These are phyloP conservation scores for Leishmania tropica DNA, from an alignment of 208 protist species.

Conservation along the genomic window DNA sequence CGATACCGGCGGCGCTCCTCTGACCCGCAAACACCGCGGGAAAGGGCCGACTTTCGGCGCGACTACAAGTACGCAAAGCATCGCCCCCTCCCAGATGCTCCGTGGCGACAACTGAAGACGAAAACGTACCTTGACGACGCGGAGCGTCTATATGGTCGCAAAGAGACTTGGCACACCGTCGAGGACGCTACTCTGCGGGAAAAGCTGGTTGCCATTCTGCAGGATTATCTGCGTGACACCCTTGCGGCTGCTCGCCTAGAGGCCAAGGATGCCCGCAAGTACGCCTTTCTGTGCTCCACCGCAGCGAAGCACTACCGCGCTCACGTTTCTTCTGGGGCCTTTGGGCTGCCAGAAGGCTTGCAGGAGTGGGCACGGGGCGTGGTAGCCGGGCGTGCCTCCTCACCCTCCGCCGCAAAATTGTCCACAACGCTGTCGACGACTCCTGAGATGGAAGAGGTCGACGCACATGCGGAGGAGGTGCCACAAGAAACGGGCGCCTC, in stretches of 20 bases:
- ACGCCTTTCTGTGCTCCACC: conserved; percentile 54
- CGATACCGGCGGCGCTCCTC: conserved; percentile 72
- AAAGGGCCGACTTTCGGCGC: conserved; percentile 75
- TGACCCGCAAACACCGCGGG: conserved; percentile 71
- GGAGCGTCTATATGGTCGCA: conserved; percentile 87
- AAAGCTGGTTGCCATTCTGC: conserved; percentile 75
- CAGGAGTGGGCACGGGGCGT: conserved; percentile 48
- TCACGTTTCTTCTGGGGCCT: conserved; percentile 57
- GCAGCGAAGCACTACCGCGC: conserved; percentile 69
- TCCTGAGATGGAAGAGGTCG: background rate
- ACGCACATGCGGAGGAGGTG: background rate
- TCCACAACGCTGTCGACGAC: background rate
- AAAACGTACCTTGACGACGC: conserved; percentile 90
- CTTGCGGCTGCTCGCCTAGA: conserved; percentile 66
- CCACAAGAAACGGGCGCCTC: background rate
- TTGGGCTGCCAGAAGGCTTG: conserved; percentile 40
- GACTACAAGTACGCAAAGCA: conserved; percentile 76
- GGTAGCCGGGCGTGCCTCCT: conserved; percentile 18
- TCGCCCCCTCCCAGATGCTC: conserved; percentile 69
- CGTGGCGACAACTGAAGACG: conserved; percentile 72
- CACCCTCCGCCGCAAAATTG: background rate
- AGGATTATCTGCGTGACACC: conserved; percentile 82
- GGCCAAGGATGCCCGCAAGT: conserved; percentile 62
- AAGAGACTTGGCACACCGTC: conserved; percentile 76
- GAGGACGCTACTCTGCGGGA: conserved; percentile 67